These are phyloP conservation scores for Cicer arietinum DNA, from an alignment of 306 rosid species.

Conservation along the genomic window DNA sequence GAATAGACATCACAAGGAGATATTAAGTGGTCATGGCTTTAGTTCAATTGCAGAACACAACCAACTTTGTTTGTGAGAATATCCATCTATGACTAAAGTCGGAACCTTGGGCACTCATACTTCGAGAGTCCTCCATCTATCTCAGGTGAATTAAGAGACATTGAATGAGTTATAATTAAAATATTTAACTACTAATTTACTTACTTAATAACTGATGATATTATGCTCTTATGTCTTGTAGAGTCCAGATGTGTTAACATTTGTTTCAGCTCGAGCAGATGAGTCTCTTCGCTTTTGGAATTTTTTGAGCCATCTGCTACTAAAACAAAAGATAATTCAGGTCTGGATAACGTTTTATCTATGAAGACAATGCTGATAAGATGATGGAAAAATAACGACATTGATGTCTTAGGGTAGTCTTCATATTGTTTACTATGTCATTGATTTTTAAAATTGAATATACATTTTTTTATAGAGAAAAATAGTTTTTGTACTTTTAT, in stretches of 20 bases:
- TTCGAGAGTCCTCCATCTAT: constrained; percentile 70
- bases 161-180: background rate
- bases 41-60: constrained; percentile 48
- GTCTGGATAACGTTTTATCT: constrained; percentile 60
- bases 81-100: constrained; percentile 72
- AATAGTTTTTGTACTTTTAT: background rate
- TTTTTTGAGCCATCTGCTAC: constrained; percentile 63
- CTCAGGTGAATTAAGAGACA: constrained; percentile 57
- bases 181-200: background rate
- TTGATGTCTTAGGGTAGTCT: background rate
- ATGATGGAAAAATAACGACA: constrained; percentile 46
- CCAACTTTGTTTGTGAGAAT: constrained; percentile 73
- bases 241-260: constrained; percentile 83
- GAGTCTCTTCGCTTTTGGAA: constrained; percentile 82
- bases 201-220: no score
- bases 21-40: constrained; percentile 83
- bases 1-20: constrained; percentile 77
- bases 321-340: constrained; percentile 44
- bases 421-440: no score
- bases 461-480: no score
- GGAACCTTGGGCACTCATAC: constrained; percentile 60
- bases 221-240: constrained; percentile 40
- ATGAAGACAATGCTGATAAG: constrained; percentile 63
- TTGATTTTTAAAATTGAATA: no score
- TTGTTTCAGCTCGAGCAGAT: constrained; percentile 77